Percentiles rank a stretch among this genome's conserved stretches.
Conservation (phyloP, 208 protist genomes). For the Acanthamoeba comandoni region DNA sequence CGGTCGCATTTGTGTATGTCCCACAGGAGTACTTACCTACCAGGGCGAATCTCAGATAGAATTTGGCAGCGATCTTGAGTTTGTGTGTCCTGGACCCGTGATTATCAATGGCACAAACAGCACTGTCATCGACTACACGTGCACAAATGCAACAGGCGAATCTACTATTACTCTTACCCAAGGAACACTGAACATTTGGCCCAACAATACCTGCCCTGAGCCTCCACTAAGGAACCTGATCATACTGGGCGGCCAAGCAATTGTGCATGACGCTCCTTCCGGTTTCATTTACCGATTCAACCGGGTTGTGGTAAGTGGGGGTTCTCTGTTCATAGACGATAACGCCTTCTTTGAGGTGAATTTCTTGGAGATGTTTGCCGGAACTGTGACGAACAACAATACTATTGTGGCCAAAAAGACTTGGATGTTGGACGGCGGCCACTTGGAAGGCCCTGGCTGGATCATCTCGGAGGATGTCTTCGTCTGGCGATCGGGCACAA, state of each 20-base stretch:
- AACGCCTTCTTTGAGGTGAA: slow-evolving; percentile 63
- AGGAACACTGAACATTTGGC: slow-evolving; percentile 70
- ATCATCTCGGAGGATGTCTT: slow-evolving; percentile 19
- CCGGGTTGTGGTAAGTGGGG: slow-evolving; percentile 40
- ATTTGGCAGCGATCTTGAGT: slow-evolving; percentile 17
- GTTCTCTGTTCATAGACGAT: background rate
- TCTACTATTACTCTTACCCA: slow-evolving; percentile 41
- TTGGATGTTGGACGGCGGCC: slow-evolving; percentile 49
- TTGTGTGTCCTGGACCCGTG: slow-evolving; percentile 25
- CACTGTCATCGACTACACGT: slow-evolving; percentile 5
- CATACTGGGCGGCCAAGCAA: slow-evolving; percentile 41
- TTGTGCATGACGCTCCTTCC: slow-evolving; percentile 30
- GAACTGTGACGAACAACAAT: slow-evolving; percentile 46
- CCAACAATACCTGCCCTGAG: slow-evolving; percentile 48
- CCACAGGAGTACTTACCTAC: background rate
- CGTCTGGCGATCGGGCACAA: too few relatives aligned
- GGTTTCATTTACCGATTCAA: slow-evolving; percentile 73
- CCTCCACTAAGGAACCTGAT: slow-evolving; percentile 42
- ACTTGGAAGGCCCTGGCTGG: slow-evolving; percentile 29
- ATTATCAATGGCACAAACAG: slow-evolving; percentile 23
- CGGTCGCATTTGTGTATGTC: slow-evolving; percentile 45
- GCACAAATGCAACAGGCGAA: slow-evolving; percentile 40
- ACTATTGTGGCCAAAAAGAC: slow-evolving; percentile 42
- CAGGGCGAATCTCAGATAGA: background rate
- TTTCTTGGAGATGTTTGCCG: slow-evolving; percentile 14